Base-by-base conservation (phyloP, 2,329 filamentous ascomycete species). In the Myriangium duriaei region DNA sequence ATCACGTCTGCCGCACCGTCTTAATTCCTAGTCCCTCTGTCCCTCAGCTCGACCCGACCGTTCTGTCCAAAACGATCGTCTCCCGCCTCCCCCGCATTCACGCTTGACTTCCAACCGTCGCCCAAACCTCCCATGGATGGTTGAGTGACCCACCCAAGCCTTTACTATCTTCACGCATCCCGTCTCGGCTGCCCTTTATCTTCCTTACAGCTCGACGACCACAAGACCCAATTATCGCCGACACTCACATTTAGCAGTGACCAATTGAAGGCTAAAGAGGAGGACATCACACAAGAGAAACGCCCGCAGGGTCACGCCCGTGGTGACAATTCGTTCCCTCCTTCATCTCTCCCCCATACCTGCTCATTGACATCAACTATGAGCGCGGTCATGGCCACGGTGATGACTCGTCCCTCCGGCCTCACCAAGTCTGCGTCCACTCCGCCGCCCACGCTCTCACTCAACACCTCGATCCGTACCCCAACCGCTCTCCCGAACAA, bases 401-500 rank as follows among this genome's bases (percentile, higher is more conserved):
- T 39, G 16, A 30, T 39, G 30, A 41, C 31, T 17, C 26, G 39
- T 15, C 31, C 38, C 11, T 18, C 32, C 31, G 18, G 32, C 40
- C 18, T 32, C 15, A 32, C 30, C 18, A 24, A 40, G 33, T 32
- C 32, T 15, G 10, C 28, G n/a, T 28, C 73, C 31, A 68, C 71
- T 24, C 62, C 72, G 21, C 63, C 71, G 21, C 59, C 79, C 42
- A 70, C 35, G n/a, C n/a, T 33, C 18, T 39, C 64, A 28, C 63
- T 80, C 46, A 77, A 76, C 53, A 69, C 69, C 11, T 65, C 69
- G 5, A 55, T 67, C 35, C 61, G 68, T 49, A 68, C 71, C 5
- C 72, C 74, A 12, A 64, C 81, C 5, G 68, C 91, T 15, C 51
- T 69, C 2, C 84, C 86, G 7, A 94, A 93, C 62, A 93, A 91